Evolutionary conservation across 78 protist genomes (phyloP).

Genomic region (Polysphondylium violaceum): DNA sequence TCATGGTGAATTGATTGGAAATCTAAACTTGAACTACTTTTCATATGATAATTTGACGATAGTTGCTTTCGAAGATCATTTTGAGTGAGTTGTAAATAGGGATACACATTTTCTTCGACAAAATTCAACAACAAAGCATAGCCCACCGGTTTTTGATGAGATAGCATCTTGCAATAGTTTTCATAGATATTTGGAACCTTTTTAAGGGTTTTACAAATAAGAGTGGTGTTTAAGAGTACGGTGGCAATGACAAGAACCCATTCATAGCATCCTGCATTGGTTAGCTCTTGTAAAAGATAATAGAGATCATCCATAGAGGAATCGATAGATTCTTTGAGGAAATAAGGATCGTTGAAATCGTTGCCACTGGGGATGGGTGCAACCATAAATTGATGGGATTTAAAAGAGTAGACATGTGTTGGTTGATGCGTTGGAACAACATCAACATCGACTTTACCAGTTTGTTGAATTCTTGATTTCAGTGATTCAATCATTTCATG

Average conservation of each 20-base stretch:
- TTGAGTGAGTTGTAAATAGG: conserved; percentile 15
- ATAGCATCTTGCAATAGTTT: conserved; percentile 73
- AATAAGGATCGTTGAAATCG: conserved; percentile 56
- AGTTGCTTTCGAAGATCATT: background rate
- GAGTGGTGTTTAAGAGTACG: conserved; percentile 47
- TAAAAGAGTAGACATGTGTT: conserved; percentile 25
- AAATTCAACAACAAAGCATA: conserved; percentile 55
- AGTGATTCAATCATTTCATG: conserved; percentile 72
- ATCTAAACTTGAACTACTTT: background rate
- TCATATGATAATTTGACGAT: too few species aligned
- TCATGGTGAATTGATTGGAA: too few species aligned
- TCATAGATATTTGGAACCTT: conserved; percentile 70
- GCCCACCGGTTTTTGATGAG: conserved; percentile 60
- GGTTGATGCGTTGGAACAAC: background rate
- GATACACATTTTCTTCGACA: conserved; percentile 60
- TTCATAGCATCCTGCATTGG: conserved; percentile 71
- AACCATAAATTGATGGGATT: conserved; percentile 71
- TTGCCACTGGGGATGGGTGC: conserved; percentile 36
- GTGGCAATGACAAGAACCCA: conserved; percentile 79
- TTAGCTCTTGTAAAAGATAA: conserved; percentile 60
- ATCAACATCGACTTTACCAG: background rate
- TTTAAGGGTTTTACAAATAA: conserved; percentile 46
- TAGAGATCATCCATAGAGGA: conserved; percentile 73
- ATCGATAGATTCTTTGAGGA: conserved; percentile 61
- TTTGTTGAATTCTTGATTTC: conserved; percentile 23